Percentiles rank a stretch among this genome's conserved stretches.
These are phyloP conservation scores for Penstemon davidsonii DNA, from an alignment of 257 asterid species.

Conservation along the genomic window DNA sequence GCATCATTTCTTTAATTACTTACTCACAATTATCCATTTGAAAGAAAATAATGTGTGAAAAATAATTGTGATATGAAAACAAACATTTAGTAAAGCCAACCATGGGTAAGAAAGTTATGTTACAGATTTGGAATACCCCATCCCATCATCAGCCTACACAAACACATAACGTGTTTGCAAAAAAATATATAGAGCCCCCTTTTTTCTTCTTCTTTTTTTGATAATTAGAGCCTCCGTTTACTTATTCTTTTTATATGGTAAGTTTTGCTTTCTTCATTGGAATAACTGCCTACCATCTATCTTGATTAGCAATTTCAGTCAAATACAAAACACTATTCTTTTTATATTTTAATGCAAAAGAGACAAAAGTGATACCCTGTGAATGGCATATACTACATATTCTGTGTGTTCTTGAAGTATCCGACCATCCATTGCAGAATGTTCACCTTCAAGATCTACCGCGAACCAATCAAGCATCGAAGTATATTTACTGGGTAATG, in stretches of 20 bases:
- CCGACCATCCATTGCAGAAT: conserved; percentile 99
- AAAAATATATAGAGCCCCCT: neutral
- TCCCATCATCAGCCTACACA: conserved; percentile 21
- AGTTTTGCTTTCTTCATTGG: neutral
- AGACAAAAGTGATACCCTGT: conserved; percentile 72
- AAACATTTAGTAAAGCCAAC: conserved; percentile 13
- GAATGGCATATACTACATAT: conserved; percentile 95
- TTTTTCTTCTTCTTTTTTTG: neutral
- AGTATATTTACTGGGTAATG: conserved; percentile 63
- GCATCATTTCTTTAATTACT: conserved; percentile 9
- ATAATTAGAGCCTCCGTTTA: neutral
- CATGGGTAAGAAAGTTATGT: neutral
- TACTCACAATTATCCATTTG: conserved; percentile 12
- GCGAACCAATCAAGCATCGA: conserved; percentile 96
- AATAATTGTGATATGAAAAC: neutral
- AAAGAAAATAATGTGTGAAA: conserved; percentile 7
- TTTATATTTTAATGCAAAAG: conserved; percentile 36
- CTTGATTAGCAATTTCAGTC: conserved; percentile 22
- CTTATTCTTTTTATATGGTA: conserved; percentile 14
- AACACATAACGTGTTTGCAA: conserved; percentile 13
- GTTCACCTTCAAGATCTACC: conserved; percentile 99
- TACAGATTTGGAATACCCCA: conserved; percentile 17
- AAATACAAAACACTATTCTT: conserved; percentile 18
- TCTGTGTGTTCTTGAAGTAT: conserved; percentile 95
- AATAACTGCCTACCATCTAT: neutral